Conservation (phyloP, 2,329 filamentous ascomycete species). For the Trichoderma citrinoviride region DNA sequence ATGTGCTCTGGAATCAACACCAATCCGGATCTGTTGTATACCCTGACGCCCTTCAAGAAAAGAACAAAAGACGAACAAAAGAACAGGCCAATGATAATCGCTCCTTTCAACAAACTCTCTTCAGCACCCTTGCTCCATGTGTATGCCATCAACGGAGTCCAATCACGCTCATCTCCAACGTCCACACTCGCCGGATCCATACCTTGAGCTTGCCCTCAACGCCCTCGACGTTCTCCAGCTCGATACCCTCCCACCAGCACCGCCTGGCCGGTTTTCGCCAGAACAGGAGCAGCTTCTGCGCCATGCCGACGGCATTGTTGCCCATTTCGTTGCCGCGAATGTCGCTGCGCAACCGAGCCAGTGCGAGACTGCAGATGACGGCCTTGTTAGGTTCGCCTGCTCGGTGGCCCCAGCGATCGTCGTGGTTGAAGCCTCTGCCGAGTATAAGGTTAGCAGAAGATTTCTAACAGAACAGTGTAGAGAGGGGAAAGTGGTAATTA, state of each 20-base stretch:
- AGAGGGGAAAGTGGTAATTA: too few relatives aligned
- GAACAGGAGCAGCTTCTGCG: constrained; percentile 94
- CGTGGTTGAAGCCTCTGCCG: constrained; percentile 86
- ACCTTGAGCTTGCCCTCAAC: constrained; percentile 92
- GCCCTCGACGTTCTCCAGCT: constrained; percentile 84
- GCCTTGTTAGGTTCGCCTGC: constrained; percentile 98
- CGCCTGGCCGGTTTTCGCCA: constrained; percentile 95
- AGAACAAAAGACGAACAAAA: neutral
- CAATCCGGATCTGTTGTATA: constrained; percentile 22
- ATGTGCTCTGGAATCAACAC: constrained; percentile 19
- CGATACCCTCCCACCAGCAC: constrained; percentile 99
- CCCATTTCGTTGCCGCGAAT: constrained; percentile 76
- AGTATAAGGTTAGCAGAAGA: neutral
- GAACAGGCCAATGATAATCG: constrained; percentile 6
- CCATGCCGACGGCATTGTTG: constrained; percentile 88
- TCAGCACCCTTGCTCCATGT: neutral
- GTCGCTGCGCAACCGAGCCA: constrained; percentile 89
- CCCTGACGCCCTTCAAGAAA: constrained; percentile 20
- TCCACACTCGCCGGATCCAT: constrained; percentile 98
- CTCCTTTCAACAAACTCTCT: neutral
- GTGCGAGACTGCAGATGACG: constrained; percentile 92
- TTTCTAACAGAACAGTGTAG: too few relatives aligned
- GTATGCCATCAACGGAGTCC: constrained; percentile 61
- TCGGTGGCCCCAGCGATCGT: constrained; percentile 92
- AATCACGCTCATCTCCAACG: constrained; percentile 95